phyloP scores from a whole-genome alignment of 2,329 filamentous ascomycete genomes.

The Delphinella strobiligena region DNA sequence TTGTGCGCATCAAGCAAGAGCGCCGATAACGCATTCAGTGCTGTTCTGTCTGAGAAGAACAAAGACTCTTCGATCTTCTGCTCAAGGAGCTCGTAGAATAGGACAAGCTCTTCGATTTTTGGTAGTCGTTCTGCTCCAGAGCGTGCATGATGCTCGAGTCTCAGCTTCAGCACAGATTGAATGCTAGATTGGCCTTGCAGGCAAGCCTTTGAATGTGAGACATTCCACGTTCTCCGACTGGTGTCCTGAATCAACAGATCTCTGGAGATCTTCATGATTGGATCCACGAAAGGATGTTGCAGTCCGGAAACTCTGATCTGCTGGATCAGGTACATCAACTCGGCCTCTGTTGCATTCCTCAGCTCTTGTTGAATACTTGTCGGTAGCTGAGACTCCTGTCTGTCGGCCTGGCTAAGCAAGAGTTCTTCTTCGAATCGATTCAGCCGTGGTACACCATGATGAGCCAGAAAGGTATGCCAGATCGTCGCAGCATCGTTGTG shows the following conservation, averaged over 20 bases:
- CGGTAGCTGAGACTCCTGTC: slow-evolving; percentile 5
- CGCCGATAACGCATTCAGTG: slow-evolving; percentile 7
- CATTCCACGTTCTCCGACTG: slow-evolving; percentile 5
- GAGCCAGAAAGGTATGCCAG: slow-evolving; percentile 11
- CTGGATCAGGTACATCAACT: slow-evolving; percentile 8
- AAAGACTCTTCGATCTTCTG: slow-evolving; percentile 18
- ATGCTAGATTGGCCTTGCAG: slow-evolving; percentile 7
- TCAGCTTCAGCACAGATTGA: slow-evolving; percentile 4
- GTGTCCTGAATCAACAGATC: slow-evolving; percentile 7
- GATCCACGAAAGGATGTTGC: slow-evolving; percentile 6
- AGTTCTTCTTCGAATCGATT: slow-evolving; percentile 10
- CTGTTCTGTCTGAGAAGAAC: slow-evolving; percentile 18
- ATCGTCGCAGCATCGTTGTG: slow-evolving; percentile 9
- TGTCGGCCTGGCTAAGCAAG: slow-evolving; percentile 3
- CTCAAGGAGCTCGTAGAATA: slow-evolving; percentile 8
- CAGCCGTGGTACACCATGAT: slow-evolving; percentile 8
- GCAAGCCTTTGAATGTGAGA: slow-evolving; percentile 9
- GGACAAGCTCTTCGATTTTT: slow-evolving; percentile 7
- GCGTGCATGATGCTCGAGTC: slow-evolving; percentile 7
- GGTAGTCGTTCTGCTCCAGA: slow-evolving; percentile 8
- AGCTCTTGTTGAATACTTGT: slow-evolving; percentile 9
- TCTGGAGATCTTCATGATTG: slow-evolving; percentile 5
- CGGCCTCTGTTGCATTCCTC: slow-evolving; percentile 8
- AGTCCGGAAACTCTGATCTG: slow-evolving; percentile 7
- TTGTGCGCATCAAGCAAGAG: slow-evolving; percentile 8